A percentile compares a stretch with the other conserved stretches of the same genome.
These are phyloP conservation scores for Zizania palustris DNA, from an alignment of 202 grass and related monocot species.

Conservation along the genomic window DNA sequence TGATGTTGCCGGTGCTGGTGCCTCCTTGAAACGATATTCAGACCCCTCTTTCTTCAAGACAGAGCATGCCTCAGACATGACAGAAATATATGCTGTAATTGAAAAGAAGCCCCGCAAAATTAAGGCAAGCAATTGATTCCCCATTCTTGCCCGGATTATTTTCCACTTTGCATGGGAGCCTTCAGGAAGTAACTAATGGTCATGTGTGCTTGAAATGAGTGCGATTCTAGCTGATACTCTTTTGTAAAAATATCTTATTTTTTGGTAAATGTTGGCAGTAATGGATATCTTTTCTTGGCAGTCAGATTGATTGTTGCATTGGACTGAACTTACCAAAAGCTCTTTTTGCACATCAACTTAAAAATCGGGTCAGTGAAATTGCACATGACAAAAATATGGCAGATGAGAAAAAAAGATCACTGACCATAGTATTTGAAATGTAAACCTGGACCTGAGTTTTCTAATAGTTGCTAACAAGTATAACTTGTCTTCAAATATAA, in stretches of 20 bases:
- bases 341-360: not conserved
- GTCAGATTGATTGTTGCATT: not conserved
- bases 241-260: constrained; percentile 19
- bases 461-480: constrained; percentile 19
- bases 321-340: constrained; percentile 8
- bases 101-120: constrained; percentile 81
- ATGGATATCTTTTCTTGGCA: constrained; percentile 3
- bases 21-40: constrained; percentile 94
- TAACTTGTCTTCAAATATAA: constrained; percentile 23
- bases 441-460: constrained; percentile 9
- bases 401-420: not conserved
- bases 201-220: constrained; percentile 11
- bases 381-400: not conserved
- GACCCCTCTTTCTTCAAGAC: constrained; percentile 98
- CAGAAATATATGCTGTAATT: constrained; percentile 55
- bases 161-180: not conserved
- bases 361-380: constrained; percentile 14
- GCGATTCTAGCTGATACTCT: constrained; percentile 20
- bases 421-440: not conserved
- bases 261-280: constrained; percentile 23
- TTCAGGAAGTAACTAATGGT: not conserved
- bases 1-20: constrained; percentile 94
- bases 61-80: constrained; percentile 59
- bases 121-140: constrained; percentile 58
- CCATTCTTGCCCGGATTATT: constrained; percentile 21